phyloP scores from a whole-genome alignment of 140 eudicot genomes.

The Senecio squalidus region DNA sequence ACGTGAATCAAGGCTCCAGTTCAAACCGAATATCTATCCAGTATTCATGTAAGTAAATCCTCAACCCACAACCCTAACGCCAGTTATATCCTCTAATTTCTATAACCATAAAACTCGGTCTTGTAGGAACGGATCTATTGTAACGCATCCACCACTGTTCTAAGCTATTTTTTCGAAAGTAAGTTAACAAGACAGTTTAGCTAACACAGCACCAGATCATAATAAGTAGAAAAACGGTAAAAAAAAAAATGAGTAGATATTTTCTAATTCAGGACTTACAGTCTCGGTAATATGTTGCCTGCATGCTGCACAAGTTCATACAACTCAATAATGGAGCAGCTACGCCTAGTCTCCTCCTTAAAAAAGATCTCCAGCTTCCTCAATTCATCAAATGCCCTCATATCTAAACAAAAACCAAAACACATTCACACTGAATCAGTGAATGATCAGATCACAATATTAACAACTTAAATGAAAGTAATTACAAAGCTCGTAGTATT shows the following conservation, averaged over 20 bases:
- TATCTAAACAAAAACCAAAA: slow-evolving; percentile 52
- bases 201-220: slow-evolving; percentile 2
- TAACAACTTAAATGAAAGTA: slow-evolving; percentile 1
- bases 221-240: slow-evolving; percentile 1
- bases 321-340: slow-evolving; percentile 90
- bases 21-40: not conserved
- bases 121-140: slow-evolving; percentile 2
- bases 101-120: not conserved
- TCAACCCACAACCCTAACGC: slow-evolving; percentile 1
- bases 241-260: not conserved
- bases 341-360: slow-evolving; percentile 79
- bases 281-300: slow-evolving; percentile 92
- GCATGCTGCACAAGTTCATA: slow-evolving; percentile 99
- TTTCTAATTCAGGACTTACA: slow-evolving; percentile 43
- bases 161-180: not conserved
- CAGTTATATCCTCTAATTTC: slow-evolving; percentile 1
- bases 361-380: slow-evolving; percentile 88
- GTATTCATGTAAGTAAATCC: not conserved
- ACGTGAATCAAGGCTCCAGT: not conserved
- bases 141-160: slow-evolving; percentile 3
- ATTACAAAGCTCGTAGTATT: slow-evolving; percentile 84
- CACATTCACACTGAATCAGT: slow-evolving; percentile 15
- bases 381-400: slow-evolving; percentile 98
- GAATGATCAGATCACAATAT: slow-evolving; percentile 8
- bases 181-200: not conserved